Evolutionary conservation across 495 filamentous ascomycete genomes (phyloP), one percentile per base, ranked within the genome.

Genomic region (Pseudomonodictys pantanalensis): DNA sequence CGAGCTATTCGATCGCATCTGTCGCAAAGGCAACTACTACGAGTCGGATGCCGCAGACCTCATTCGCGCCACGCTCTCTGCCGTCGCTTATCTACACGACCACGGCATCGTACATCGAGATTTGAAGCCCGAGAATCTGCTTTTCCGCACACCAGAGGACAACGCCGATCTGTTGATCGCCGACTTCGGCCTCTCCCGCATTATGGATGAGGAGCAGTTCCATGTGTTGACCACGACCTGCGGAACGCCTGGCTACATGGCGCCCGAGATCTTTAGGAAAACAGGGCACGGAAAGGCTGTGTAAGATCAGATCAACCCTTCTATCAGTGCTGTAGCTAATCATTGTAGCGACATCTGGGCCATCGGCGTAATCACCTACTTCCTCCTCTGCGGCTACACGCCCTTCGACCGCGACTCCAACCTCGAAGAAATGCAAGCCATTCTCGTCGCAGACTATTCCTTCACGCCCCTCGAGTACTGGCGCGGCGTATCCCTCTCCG

Each of bases 201-300:
- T 98, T 73, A 97, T 98, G 91, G 95, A 98, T 71, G 95, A 97
- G 75, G 92, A 97, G 73, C 90, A 97, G 69, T 97, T 98, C 72
- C 95, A 97, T 68, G 92, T 97, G 24, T 76, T 98, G 32, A 98
- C 95, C 3, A 98, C 93, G 1, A 98, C 93, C 2, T 98, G 93
- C 68, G 93, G 93, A 29, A 98, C 93, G 6, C 93, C 93, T 0
- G 95, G 95, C 26, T 98, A 98, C 74, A 98, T 92, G 88, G 88
- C 88, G 20, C 87, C 87, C 1, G 87, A 90, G 68, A 90, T 90
- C 59, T 90, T 90, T 71, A 86, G 86, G 60, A 90, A 90, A 73
- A 85, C 79, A 24, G 87, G 87, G 1, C 87, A 90, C 63, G 87
- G 87, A 24, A 90, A 89, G 72, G 82, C 87, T 69, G 87, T 90